phyloP scores from a whole-genome alignment of 495 filamentous ascomycete genomes.

The Neurospora sp. region DNA sequence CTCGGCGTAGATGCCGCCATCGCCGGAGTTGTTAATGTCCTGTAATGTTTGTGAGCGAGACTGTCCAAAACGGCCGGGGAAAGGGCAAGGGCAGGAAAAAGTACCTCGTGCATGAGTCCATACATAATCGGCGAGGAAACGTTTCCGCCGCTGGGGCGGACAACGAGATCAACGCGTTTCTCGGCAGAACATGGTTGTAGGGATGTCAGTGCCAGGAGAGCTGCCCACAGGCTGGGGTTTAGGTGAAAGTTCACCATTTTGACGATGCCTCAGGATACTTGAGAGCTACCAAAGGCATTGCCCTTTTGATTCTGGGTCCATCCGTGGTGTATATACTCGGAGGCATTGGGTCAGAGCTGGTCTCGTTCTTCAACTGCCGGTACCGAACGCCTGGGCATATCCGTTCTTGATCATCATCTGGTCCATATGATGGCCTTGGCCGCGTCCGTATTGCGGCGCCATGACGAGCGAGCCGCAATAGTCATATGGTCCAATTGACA shows the following conservation, averaged over 20 bases:
- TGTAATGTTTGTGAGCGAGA: conserved; percentile 7
- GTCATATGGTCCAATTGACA: background rate
- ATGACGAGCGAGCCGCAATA: background rate
- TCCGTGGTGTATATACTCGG: background rate
- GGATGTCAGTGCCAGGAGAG: background rate
- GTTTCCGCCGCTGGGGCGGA: conserved; percentile 28
- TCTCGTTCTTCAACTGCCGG: background rate
- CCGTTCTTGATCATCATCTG: background rate
- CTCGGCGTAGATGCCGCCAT: conserved; percentile 70
- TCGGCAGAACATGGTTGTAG: conserved; percentile 8
- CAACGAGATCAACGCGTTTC: conserved; percentile 15
- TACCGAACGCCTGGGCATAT: background rate
- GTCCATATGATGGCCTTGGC: background rate
- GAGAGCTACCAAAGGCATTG: background rate
- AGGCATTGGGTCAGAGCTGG: background rate
- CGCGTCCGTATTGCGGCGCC: background rate
- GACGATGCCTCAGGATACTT: background rate
- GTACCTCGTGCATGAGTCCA: conserved; percentile 33
- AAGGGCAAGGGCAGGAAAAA: background rate
- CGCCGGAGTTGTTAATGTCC: conserved; percentile 67
- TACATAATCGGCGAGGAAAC: conserved; percentile 26
- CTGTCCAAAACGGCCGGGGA: background rate
- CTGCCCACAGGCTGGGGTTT: background rate
- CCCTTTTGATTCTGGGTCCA: background rate
- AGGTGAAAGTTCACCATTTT: background rate